phyloP scores from a whole-genome alignment of 192 early-diverging fungal genomes.

The Kappamyces sp. region DNA sequence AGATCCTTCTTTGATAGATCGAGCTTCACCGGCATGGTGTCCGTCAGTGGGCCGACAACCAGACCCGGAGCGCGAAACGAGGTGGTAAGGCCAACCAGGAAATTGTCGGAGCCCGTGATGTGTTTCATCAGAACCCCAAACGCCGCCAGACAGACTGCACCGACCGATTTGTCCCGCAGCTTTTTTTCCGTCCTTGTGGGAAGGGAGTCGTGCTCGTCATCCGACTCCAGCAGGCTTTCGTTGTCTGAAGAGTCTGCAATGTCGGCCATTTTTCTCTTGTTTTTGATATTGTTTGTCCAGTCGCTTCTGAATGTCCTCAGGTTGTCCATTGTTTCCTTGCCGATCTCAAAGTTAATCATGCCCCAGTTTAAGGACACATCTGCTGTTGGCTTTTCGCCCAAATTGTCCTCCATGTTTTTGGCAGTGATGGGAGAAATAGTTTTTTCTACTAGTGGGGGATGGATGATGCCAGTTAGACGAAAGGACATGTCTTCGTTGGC shows the following conservation, averaged over 20 bases:
- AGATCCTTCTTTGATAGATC: constrained; percentile 41
- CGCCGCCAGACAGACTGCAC: constrained; percentile 32
- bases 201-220: constrained; percentile 4
- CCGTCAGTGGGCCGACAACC: constrained; percentile 40
- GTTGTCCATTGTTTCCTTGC: constrained; percentile 24
- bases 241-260: constrained; percentile 12
- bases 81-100: constrained; percentile 36
- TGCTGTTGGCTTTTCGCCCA: neutral
- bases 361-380: constrained; percentile 17
- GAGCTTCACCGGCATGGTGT: constrained; percentile 41
- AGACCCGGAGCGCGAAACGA: constrained; percentile 30
- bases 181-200: constrained; percentile 11
- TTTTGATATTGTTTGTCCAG: constrained; percentile 18
- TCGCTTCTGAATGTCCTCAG: constrained; percentile 33
- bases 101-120: constrained; percentile 43
- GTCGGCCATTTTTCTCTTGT: constrained; percentile 9
- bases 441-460: constrained; percentile 39
- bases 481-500: constrained; percentile 44
- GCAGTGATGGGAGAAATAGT: constrained; percentile 26
- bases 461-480: constrained; percentile 31
- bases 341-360: constrained; percentile 29
- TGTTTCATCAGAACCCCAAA: constrained; percentile 49
- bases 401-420: constrained; percentile 16
- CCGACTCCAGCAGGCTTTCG: constrained; percentile 12
- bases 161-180: constrained; percentile 5